phyloP scores from a whole-genome alignment of 495 filamentous ascomycete species.

The Cryomyces antarcticus region DNA sequence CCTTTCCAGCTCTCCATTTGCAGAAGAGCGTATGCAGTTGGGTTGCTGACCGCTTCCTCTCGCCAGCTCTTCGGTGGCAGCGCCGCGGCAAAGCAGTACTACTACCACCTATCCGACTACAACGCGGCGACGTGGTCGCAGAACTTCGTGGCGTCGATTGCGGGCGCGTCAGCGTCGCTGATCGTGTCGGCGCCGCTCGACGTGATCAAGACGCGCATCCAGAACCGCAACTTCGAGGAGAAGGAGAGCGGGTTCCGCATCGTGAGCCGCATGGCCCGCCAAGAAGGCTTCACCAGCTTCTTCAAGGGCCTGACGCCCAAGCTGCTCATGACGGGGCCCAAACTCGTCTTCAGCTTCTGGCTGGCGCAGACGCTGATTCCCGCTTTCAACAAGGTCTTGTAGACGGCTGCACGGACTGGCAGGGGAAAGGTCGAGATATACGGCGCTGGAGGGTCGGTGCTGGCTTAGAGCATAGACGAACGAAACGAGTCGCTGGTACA shows the following conservation, averaged over 20 bases:
- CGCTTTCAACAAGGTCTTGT: constrained; percentile 41
- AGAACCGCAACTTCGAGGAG: constrained; percentile 98
- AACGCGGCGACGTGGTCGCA: constrained; percentile 85
- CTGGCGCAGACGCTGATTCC: constrained; percentile 85
- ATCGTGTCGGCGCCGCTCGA: constrained; percentile 89
- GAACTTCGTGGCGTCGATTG: constrained; percentile 94
- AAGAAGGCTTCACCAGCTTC: constrained; percentile 71
- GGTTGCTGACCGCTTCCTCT: neutral
- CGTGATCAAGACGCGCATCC: constrained; percentile 97
- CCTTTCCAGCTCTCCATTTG: neutral
- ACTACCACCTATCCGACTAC: constrained; percentile 75
- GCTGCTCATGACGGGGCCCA: constrained; percentile 95
- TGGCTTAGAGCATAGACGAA: too few relatives aligned
- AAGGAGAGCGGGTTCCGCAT: constrained; percentile 87
- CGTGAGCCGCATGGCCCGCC: constrained; percentile 67
- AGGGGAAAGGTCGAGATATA: too few relatives aligned
- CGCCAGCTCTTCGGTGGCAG: constrained; percentile 89
- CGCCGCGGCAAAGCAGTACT: constrained; percentile 93
- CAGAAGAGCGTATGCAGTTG: too few relatives aligned
- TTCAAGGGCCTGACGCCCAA: constrained; percentile 97
- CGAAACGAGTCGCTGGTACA: too few relatives aligned
- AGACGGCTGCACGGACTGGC: neutral
- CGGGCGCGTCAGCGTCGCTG: constrained; percentile 77
- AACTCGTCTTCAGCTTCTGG: constrained; percentile 99
- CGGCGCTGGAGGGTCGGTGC: too few relatives aligned